These are phyloP conservation scores for Pseudocercospora fuligena DNA, from an alignment of 2,329 filamentous ascomycete genomes.

Conservation along the genomic window DNA sequence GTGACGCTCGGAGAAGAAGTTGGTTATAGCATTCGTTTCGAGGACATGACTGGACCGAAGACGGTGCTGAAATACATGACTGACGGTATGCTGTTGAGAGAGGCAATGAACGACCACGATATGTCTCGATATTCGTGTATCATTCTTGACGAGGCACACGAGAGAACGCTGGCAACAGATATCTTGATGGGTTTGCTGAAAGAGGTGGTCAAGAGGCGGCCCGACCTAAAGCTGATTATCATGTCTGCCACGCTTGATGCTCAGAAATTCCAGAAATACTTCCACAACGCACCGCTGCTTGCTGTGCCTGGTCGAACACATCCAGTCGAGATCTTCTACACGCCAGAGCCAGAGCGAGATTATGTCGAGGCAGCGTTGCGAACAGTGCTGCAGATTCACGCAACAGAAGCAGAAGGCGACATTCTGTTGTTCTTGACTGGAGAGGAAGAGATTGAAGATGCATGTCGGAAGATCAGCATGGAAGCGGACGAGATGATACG, in stretches of 20 bases:
- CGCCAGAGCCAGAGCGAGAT: slow-evolving; percentile 91
- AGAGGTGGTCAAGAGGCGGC: slow-evolving; percentile 78
- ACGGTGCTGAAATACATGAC: slow-evolving; percentile 99
- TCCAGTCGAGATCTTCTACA: slow-evolving; percentile 98
- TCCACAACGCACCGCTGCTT: slow-evolving; percentile 89
- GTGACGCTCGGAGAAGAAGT: slow-evolving; percentile 91
- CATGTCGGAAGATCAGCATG: slow-evolving; percentile 85
- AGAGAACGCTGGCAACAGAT: slow-evolving; percentile 94
- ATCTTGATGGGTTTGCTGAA: slow-evolving; percentile 97
- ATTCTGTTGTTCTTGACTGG: slow-evolving; percentile 94
- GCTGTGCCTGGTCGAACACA: slow-evolving; percentile 94
- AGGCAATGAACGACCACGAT: slow-evolving; percentile 94
- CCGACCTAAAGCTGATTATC: slow-evolving; percentile 96
- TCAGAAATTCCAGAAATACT: slow-evolving; percentile 97
- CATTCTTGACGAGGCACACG: slow-evolving; percentile 98
- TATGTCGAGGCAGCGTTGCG: slow-evolving; percentile 95
- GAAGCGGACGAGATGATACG: slow-evolving; percentile 90
- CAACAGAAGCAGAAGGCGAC: slow-evolving; percentile 88
- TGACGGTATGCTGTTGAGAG: slow-evolving; percentile 95
- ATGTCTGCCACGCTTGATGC: slow-evolving; percentile 98
- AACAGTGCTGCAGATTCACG: slow-evolving; percentile 96
- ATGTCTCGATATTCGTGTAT: slow-evolving; percentile 94
- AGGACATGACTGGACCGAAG: slow-evolving; percentile 86
- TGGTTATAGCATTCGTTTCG: slow-evolving; percentile 98
- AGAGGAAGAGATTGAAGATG: slow-evolving; percentile 98